Evolutionary conservation across 2,329 filamentous ascomycete genomes (phyloP), one percentile per base, ranked within the genome.

Genomic region (Cytospora piceae): DNA sequence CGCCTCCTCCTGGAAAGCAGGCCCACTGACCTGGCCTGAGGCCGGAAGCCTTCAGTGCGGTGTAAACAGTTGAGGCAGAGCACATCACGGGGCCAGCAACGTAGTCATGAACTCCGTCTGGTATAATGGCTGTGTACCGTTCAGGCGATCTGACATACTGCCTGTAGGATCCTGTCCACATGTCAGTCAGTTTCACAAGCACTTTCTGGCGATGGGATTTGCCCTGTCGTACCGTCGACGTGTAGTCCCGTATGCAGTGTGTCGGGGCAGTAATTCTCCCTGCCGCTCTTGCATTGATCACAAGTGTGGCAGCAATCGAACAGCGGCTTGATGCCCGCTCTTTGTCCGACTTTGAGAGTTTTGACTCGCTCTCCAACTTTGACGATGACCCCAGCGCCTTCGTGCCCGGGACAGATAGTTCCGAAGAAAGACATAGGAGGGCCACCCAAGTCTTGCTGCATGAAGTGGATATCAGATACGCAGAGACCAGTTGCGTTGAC

Each of bases 1-100:
- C 83, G 11, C 85, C 85, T 0, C 82, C 83, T 20, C 83, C 83
- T 4, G 82, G 82, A 68, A 86, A 84, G 20, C 82, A 80, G 0
- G 83, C 82, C 82, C 82, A 87, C 58, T 86, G 76, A 12, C 84
- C 82, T 0, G 84, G 75, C 64, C 76, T 76, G 4, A 86, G 74
- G 1, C 76, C 78, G 0, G 81, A 82, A 51, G 85, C 81, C 15
- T 81, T 78, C 58, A 88, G 75, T 2, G 84, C 83, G 3, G 83
- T 80, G 72, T 87, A 85, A 67, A 87, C 84, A 1, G 86, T 88
- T 8, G 80, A 82, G 0, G 83, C 84, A 53, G 77, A 81, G 74
- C 86, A 88, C 83, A 88, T 87, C 65, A 88, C 81, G 0, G 85
- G 86, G 0, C 81, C 86, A 2, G 85, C 85, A 20, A 85, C 70